Conservation (phyloP, 257 asterid genomes). For the Plantago major region DNA sequence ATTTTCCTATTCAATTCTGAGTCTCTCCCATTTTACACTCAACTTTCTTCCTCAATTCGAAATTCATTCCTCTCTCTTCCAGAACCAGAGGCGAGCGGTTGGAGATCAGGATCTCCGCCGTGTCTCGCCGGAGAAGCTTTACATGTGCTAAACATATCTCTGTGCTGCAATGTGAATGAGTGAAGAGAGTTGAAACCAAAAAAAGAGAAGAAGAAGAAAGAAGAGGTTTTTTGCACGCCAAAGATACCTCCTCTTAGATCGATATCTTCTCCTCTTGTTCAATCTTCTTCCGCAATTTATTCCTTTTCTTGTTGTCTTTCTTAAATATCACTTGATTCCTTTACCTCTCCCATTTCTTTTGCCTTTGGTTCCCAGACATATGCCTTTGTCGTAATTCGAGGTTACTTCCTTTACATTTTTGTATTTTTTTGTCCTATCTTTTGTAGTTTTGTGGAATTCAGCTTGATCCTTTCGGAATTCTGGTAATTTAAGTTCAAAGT, state of each 20-base stretch:
- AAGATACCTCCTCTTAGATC: constrained; percentile 46
- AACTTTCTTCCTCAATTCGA: constrained; percentile 22
- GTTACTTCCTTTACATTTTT: neutral
- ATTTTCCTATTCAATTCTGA: too few species aligned
- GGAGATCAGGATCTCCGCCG: constrained; percentile 65
- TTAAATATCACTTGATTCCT: constrained; percentile 24
- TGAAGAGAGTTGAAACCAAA: constrained; percentile 37
- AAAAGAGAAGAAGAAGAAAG: constrained; percentile 32
- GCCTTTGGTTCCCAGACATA: too few species aligned
- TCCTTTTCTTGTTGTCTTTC: constrained; percentile 39
- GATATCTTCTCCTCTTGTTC: constrained; percentile 67
- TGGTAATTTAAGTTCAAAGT: constrained; percentile 23
- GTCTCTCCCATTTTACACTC: neutral
- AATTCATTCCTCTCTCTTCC: constrained; percentile 3
- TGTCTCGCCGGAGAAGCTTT: constrained; percentile 8
- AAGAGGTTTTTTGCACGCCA: constrained; percentile 85
- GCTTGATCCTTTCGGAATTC: constrained; percentile 26
- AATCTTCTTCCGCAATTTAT: constrained; percentile 86
- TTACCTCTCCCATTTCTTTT: constrained; percentile 4
- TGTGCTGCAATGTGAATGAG: constrained; percentile 59
- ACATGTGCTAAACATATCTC: too few species aligned
- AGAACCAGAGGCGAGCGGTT: constrained; percentile 22
- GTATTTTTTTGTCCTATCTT: constrained; percentile 15
- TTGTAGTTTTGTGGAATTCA: constrained; percentile 22
- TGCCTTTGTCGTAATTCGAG: too few species aligned